Evolutionary conservation across 2,329 filamentous ascomycete species (phyloP), one percentile per base, ranked within the genome.

Genomic region (Tetracladium maxilliforme): DNA sequence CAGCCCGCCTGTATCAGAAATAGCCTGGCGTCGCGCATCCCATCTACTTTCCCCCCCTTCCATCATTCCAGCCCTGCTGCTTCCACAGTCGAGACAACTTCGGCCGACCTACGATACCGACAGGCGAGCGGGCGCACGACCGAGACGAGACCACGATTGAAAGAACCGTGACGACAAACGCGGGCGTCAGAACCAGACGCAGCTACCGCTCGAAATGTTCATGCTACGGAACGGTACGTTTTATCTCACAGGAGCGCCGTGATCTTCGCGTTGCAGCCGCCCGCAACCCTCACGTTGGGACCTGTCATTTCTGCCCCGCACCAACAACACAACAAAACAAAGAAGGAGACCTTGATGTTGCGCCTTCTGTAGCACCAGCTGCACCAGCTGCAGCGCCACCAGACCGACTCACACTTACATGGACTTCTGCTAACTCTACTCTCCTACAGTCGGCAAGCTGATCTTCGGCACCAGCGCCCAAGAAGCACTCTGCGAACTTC

Each of bases 401-500:
- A 32, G 32, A 36, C 23, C 24, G 16, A 13, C 17, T 16, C 28
- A 23, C 30, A 24, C 27, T 31, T 22, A 15, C 27, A n/a, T n/a
- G n/a, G 21, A 21, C 25, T 26, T 6, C 25, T 21, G 19, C 17
- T 23, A 18, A 26, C 19, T 21, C 28, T 23, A 27, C 9, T 12
- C 27, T 13, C 24, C 23, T 26, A 24, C 45, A 92, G 83, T 92
- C 39, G 80, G 81, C 54, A 94, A 93, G 56, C 75, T 90, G 44
- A 73, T 95, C 47, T 95, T 95, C 49, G 74, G 75, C 36, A 84
- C 92, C 49, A 41, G 42, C 46, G 70, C 65, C 33, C 70, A 94
- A 51, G 86, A 95, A 58, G 79, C 83, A 23, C 72, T 98, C 46
- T 83, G 93, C 53, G 86, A 95, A 48, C 75, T 98, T 21, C 74